Conservation (phyloP, 768 basidiomycete species). For the Mycena leptocephala region DNA sequence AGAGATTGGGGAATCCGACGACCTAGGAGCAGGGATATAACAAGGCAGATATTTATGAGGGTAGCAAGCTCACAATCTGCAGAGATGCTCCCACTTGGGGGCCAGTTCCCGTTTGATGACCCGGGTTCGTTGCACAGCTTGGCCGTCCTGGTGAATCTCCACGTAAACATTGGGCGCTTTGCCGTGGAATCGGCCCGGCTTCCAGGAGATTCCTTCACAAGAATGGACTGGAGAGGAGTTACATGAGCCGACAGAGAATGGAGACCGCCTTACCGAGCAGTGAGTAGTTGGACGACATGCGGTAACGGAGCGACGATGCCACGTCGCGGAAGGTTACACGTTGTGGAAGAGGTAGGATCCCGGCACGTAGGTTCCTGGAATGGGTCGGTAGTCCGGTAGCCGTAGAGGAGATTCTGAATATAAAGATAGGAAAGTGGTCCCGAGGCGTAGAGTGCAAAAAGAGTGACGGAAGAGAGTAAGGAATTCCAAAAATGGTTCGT, state of each 20-base stretch:
- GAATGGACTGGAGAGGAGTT: not conserved
- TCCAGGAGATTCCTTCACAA: not conserved
- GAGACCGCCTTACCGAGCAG: not conserved
- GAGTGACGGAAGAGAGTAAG: no score
- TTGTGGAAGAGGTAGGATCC: no score
- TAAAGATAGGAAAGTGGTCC: no score
- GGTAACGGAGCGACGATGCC: no score
- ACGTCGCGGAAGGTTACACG: no score
- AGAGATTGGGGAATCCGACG: not conserved
- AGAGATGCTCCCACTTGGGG: not conserved
- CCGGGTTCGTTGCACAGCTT: not conserved
- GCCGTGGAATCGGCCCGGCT: not conserved
- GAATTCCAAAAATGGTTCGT: no score
- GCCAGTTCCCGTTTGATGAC: not conserved
- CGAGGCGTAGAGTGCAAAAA: no score
- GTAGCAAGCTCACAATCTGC: not conserved
- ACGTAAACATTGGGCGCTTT: not conserved
- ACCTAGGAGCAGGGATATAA: not conserved
- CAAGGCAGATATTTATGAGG: not conserved
- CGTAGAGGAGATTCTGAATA: no score
- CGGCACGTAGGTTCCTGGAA: no score
- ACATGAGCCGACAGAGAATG: not conserved
- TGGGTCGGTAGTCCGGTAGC: no score
- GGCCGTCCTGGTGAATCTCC: not conserved
- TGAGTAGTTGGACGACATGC: not conserved